Evolutionary conservation across 2,329 filamentous ascomycete species (phyloP), one percentile per base, ranked within the genome.

Genomic region (Pseudopithomyces maydicus): DNA sequence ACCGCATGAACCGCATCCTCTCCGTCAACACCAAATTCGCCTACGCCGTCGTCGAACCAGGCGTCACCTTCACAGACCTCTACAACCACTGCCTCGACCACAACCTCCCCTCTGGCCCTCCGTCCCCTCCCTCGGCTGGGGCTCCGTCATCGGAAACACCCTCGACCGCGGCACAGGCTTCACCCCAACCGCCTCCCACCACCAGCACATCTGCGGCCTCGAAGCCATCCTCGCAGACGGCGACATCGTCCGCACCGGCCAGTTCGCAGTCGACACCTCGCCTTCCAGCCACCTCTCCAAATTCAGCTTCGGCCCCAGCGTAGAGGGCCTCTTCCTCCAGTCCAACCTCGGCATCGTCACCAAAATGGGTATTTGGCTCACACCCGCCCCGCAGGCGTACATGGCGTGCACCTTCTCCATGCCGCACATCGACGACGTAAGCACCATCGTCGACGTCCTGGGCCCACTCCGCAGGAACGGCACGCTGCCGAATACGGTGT

Each of bases 281-380:
- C 72, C 75, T 1, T 78, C 76, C 1, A 73, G 78, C 2, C 72
- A 74, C 50, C 64, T 74, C 7, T 74, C 68, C 8, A 74, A 74
- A 47, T 73, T 73, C 41, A 70, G 67, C n/a, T 77, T 77, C 48
- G 75, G 75, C 0, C 75, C 75, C 0, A 74, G 70, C 22, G 68
- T 77, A 29, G 74, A 78, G 57, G 75, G 75, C 1, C 76, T 85
- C 14, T 85, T 85, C 61, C 77, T 79, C 0, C 82, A 85, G 64
- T 79, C 77, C 19, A 83, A 80, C 56, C 74, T 84, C 12, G 83
- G 82, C 32, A 81, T 85, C 35, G 79, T 84, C 6, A 81, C 80
- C 2, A 75, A 75, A 45, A 47, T 73, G 5, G 71, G 69, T 1
- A 70, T 74, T 17, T 72, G 72, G 64, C 71, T 73, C 15, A 71